Evolutionary conservation across 305 asterid genomes (phyloP), one percentile per base, ranked within the genome.

Genomic region (Andrographis paniculata): DNA sequence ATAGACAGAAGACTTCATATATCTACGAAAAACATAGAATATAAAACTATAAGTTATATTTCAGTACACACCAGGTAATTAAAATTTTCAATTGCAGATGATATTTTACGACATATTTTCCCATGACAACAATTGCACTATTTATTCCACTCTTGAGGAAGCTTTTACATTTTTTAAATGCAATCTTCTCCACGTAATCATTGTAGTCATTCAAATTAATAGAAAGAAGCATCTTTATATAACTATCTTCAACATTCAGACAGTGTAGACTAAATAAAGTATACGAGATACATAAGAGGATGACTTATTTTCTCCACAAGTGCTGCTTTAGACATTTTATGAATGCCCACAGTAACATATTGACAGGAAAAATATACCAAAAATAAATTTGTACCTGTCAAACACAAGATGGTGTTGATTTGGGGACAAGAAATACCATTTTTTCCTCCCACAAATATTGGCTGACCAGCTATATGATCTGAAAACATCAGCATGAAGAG

Each of bases 391-490:
- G 17, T 59, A 91, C 93, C 84, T 74, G 78, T 87, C 95, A 66
- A 76, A 77, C 48, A 79, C 80, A 51, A 83, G 87, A 62, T 77
- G 94, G 62, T 45, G 65, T 58, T 91, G 95, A 65, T 69, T 60
- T 54, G 99, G 96, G 60, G 84, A 61, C 48, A 91, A 77, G 50
- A 91, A 82, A 68, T 75, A 80, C 99, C 99, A 91, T 52, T 74
- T 67, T 65, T 91, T 91, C 73, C 83, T 73, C 55, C 99, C 99
- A 65, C 93, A 87, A 15, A 83, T 79, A 67, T 91, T 87, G 24
- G 96, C 96, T 22, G 99, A 87, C 99, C 99, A 91, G 65, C 99
- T 91, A 64, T 80, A 91, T 45, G 99, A 87, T 66, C 95, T 77
- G 77, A 91, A 91, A 64, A 91, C 95, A 70, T 91, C 99, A 44